A percentile compares a stretch with the other conserved stretches of the same genome.
phyloP scores from a whole-genome alignment of 106 monocot genomes.

The Dioscorea dumetorum region DNA sequence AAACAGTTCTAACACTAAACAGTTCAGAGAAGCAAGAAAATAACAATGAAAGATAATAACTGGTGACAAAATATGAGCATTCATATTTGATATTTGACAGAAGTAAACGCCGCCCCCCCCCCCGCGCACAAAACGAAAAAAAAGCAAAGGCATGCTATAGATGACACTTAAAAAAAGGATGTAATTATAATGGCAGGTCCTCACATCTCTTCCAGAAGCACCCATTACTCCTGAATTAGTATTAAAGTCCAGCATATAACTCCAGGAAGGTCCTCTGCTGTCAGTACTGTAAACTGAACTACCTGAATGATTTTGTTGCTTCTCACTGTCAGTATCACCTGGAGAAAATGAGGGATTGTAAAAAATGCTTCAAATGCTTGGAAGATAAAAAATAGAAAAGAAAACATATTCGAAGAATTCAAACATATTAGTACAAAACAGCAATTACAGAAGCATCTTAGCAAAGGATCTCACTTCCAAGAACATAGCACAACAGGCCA shows the following conservation, averaged over 20 bases:
- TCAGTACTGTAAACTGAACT: slow-evolving; percentile 8
- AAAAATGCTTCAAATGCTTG: background rate
- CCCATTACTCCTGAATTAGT: slow-evolving; percentile 9
- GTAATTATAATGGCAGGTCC: slow-evolving; percentile 4
- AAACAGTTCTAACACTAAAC: background rate
- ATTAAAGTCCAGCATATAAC: slow-evolving; percentile 23
- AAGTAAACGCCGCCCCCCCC: too few species aligned
- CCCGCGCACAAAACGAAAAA: too few species aligned
- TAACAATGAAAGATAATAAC: background rate
- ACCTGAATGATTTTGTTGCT: slow-evolving; percentile 8
- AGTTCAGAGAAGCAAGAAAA: background rate
- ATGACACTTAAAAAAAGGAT: background rate
- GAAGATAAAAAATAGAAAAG: background rate
- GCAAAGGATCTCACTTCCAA: too few species aligned
- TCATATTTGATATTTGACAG: too few species aligned
- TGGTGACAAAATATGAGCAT: too few species aligned
- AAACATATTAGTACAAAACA: background rate
- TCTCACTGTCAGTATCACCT: slow-evolving; percentile 14
- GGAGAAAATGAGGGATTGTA: background rate
- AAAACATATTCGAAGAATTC: background rate
- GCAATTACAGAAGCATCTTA: background rate
- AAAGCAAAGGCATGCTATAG: background rate
- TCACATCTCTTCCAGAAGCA: background rate
- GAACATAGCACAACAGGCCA: background rate
- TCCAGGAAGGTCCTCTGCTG: slow-evolving; percentile 28